Evolutionary conservation across 2,329 filamentous ascomycete genomes (phyloP), one percentile per base, ranked within the genome.

Genomic region (Atkinsonella texensis): DNA sequence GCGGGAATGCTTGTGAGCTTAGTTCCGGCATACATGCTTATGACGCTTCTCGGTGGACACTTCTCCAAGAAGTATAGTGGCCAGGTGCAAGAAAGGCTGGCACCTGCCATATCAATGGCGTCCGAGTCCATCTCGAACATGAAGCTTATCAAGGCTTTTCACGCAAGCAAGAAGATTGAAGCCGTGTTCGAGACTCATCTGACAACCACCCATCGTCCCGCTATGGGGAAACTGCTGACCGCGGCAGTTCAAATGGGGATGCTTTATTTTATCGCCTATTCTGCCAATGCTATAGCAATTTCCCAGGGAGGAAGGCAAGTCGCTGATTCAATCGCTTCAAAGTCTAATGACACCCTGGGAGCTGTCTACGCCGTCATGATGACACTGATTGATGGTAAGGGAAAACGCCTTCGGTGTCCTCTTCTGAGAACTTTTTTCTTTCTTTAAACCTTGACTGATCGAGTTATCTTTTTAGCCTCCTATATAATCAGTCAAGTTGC

Each of bases 261-360:
- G n/a, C 66, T 85, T 10, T 86, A 84, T 60, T 85, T 85, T 54
- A 77, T 85, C 55, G 79, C 80, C 3, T 85, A 83, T 56, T 74
- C 78, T 2, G 80, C 80, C 6, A 85, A 85, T 60, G 80, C 79
- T 2, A 68, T 86, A 15, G 80, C 82, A 0, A 85, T 83, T 60
- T 85, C 80, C 80, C 75, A 38, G 35, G 35, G 35, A 38, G 35
- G 35, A 13, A 84, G 69, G 33, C 73, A 73, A 48, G 73, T 74
- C 56, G 68, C 68, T 12, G 62, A 67, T 12, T 61, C 35, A 8
- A 61, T 62, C 3, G 66, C 67, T 17, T 41, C 38, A 18, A 4
- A 15, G 35, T 38, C 35, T 38, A 4, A 15, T 38, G 35, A 12
- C 2, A 38, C 35, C 9, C 15, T 38, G 35, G 35, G 35, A 38